Evolutionary conservation across 2,329 filamentous ascomycete genomes (phyloP), one percentile per base, ranked within the genome.

Genomic region (Aspergillaceae sp.): DNA sequence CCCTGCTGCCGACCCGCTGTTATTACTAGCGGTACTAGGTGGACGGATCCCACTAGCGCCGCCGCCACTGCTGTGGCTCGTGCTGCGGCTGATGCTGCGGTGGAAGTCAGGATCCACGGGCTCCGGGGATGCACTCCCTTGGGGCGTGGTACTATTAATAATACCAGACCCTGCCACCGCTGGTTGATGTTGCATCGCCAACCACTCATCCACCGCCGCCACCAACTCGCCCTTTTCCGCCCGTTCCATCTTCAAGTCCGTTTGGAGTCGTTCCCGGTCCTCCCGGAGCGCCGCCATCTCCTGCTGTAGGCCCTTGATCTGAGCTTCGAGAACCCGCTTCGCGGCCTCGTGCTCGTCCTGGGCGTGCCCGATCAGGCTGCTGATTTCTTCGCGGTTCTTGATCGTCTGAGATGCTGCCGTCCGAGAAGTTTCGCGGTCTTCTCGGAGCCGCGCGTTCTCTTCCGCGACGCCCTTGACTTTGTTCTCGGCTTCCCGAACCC

Each of bases 391-490:
- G 36, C 11, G 36, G 26, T 9, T 38, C 11, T 19, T 10, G 7
- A 66, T 74, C 38, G 78, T 67, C 48, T 77, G 81, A 35, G 78
- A 80, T 63, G 85, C 77, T 7, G 81, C 84, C 26, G 76, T 74
- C 36, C 27, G 19, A 19, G 19, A 19, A 19, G 19, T 28, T 58
- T 90, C 82, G 28, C 78, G 77, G 36, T 80, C 80, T 38, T 74
- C 71, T 51, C 80, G 79, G 28, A 94, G 73, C 49, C 81, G 80
- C 51, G 91, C 84, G 56, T 92, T 89, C 59, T 94, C 86, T 43
- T 80, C 78, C 43, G 72, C 70, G 7, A 91, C 75, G 38, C 84
- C 79, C 40, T 82, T 81, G 38, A 94, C 74, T 51, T 81, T 82
- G 11, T 66, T 64, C 66, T 94, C 86, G 2, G 95, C 78, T 57